A percentile compares a stretch with the other conserved stretches of the same genome.
These are phyloP conservation scores for Phytophthora tubulina DNA, from an alignment of 352 stramenopile genomes.

Conservation along the genomic window DNA sequence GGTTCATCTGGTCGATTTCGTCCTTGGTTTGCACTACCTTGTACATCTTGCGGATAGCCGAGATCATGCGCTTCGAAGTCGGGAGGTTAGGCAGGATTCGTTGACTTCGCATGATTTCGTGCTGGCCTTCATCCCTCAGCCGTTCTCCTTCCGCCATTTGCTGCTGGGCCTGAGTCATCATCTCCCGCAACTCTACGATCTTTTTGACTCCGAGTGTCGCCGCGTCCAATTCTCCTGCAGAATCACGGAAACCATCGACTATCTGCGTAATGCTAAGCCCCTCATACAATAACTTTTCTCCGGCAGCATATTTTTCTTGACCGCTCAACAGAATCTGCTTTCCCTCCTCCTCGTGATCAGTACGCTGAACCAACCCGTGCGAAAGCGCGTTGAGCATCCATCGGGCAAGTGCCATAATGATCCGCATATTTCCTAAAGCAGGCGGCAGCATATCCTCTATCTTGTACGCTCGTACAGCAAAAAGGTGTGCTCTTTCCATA, in stretches of 20 bases:
- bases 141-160: conserved; percentile 45
- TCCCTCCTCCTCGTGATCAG: conserved; percentile 72
- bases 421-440: conserved; percentile 45
- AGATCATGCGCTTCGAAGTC: conserved; percentile 66
- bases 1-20: conserved; percentile 74
- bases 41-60: conserved; percentile 63
- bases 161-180: conserved; percentile 56
- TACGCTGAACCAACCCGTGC: conserved; percentile 73
- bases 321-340: conserved; percentile 68
- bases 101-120: conserved; percentile 50
- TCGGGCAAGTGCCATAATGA: conserved; percentile 68
- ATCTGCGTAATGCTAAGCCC: conserved; percentile 46
- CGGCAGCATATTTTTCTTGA: conserved; percentile 60
- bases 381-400: conserved; percentile 78
- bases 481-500: conserved; percentile 68
- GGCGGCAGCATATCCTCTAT: conserved; percentile 40
- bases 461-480: conserved; percentile 64
- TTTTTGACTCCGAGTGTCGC: conserved; percentile 68
- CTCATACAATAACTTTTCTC: conserved; percentile 63
- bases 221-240: conserved; percentile 59
- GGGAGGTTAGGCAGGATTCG: conserved; percentile 65
- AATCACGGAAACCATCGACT: conserved; percentile 59
- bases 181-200: conserved; percentile 59
- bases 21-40: conserved; percentile 76
- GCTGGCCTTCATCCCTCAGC: conserved; percentile 53